A percentile compares a stretch with the other conserved stretches of the same genome.
Evolutionary conservation across 2,329 filamentous ascomycete species (phyloP).

Genomic region (Graphiopsis chlorocephala): DNA sequence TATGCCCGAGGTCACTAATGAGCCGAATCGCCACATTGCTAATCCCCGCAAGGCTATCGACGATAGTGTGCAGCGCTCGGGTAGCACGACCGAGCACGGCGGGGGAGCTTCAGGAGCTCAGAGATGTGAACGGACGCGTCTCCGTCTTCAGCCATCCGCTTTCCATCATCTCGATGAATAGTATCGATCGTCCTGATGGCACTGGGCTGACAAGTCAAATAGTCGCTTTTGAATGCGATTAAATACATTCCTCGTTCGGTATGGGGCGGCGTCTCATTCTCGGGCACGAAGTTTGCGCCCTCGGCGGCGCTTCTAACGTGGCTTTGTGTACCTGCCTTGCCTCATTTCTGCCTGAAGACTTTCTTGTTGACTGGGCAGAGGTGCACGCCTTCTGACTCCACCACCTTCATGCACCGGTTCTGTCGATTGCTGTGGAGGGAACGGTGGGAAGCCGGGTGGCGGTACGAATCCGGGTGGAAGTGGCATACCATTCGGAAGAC

Average conservation of each 20-base stretch:
- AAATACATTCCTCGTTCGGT: background rate
- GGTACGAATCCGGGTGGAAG: conserved; percentile 30
- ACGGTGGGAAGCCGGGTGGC: conserved; percentile 37
- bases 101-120: background rate
- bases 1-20: background rate
- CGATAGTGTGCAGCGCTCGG: background rate
- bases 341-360: conserved; percentile 75
- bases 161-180: no score
- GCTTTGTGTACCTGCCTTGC: conserved; percentile 49
- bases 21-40: background rate
- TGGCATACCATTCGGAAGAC: conserved; percentile 21
- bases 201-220: background rate
- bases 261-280: background rate
- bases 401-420: conserved; percentile 20
- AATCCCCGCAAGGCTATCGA: conserved; percentile 4
- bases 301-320: conserved; percentile 28
- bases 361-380: conserved; percentile 79
- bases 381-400: conserved; percentile 58
- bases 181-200: background rate
- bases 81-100: background rate
- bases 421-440: conserved; percentile 21
- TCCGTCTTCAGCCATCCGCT: background rate
- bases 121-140: background rate
- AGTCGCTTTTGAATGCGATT: no score
- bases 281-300: background rate